phyloP scores from a whole-genome alignment of 805 yeast genomes.

The Ogataea glucozyma region DNA sequence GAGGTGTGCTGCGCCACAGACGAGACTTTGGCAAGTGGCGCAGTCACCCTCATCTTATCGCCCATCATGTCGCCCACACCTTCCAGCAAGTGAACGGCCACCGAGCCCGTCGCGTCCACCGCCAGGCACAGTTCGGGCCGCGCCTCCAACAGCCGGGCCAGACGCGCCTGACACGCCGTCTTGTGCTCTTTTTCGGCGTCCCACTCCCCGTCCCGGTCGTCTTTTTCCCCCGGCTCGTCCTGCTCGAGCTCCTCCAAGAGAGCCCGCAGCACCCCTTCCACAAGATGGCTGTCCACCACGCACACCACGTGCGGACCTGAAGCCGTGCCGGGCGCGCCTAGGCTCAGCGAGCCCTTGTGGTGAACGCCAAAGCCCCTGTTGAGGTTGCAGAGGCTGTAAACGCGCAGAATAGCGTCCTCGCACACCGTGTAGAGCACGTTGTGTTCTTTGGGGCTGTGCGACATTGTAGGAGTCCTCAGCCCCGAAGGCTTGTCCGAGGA shows the following conservation, averaged over 20 bases:
- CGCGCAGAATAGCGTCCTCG: conserved; percentile 56
- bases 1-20: too few species aligned
- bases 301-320: conserved; percentile 26
- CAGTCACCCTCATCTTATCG: conserved; percentile 45
- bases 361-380: conserved; percentile 58
- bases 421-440: conserved; percentile 67
- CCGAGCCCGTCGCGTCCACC: conserved; percentile 43
- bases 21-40: too few species aligned
- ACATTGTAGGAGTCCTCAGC: conserved; percentile 8
- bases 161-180: conserved; percentile 19
- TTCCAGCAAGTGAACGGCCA: conserved; percentile 47
- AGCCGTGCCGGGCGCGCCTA: conserved; percentile 20
- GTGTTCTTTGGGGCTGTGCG: conserved; percentile 34
- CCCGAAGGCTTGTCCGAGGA: conserved; percentile 13
- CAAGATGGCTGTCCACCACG: conserved; percentile 41
- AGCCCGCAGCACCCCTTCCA: conserved; percentile 32
- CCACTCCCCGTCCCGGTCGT: conserved; percentile 11
- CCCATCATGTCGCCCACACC: conserved; percentile 52
- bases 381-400: conserved; percentile 68
- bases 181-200: too few species aligned
- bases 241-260: conserved; percentile 24
- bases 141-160: conserved; percentile 29
- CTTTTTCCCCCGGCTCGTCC: conserved; percentile 11
- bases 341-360: conserved; percentile 53
- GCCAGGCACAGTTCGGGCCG: conserved; percentile 43